Percentiles rank a stretch among this genome's conserved stretches.
phyloP scores from a whole-genome alignment of 495 filamentous ascomycete genomes.

The Trichoderma erinaceum region DNA sequence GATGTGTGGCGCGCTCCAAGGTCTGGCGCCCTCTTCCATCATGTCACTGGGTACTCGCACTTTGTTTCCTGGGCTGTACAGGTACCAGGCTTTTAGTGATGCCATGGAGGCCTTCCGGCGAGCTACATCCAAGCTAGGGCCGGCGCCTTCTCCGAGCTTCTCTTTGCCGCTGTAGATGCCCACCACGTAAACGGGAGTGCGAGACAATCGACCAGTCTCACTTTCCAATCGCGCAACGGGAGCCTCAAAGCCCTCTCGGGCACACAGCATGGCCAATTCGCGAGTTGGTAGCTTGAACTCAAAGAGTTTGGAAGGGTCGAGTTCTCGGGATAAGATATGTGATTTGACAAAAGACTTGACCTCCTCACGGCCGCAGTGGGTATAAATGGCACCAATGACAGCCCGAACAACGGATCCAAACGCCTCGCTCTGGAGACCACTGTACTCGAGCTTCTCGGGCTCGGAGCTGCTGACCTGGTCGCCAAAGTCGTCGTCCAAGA shows the following conservation, averaged over 20 bases:
- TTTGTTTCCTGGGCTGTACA: slow-evolving; percentile 69
- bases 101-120: slow-evolving; percentile 71
- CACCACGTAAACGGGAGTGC: slow-evolving; percentile 87
- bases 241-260: slow-evolving; percentile 77
- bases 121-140: slow-evolving; percentile 66
- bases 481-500: slow-evolving; percentile 78
- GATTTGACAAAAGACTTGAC: slow-evolving; percentile 73
- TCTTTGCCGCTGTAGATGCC: slow-evolving; percentile 86
- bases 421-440: slow-evolving; percentile 33
- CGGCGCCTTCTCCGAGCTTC: slow-evolving; percentile 81
- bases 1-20: slow-evolving; percentile 78
- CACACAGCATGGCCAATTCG: slow-evolving; percentile 74
- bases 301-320: slow-evolving; percentile 72
- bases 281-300: slow-evolving; percentile 73
- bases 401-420: slow-evolving; percentile 69
- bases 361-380: slow-evolving; percentile 64
- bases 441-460: slow-evolving; percentile 21
- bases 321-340: slow-evolving; percentile 73
- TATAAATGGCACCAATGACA: slow-evolving; percentile 73
- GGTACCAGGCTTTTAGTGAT: slow-evolving; percentile 88
- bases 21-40: slow-evolving; percentile 51
- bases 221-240: slow-evolving; percentile 80
- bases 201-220: slow-evolving; percentile 78
- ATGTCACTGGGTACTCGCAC: slow-evolving; percentile 74
- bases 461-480: slow-evolving; percentile 33